These are phyloP conservation scores for Xylariales sp. DNA, from an alignment of 2,329 filamentous ascomycete genomes.

Conservation along the genomic window DNA sequence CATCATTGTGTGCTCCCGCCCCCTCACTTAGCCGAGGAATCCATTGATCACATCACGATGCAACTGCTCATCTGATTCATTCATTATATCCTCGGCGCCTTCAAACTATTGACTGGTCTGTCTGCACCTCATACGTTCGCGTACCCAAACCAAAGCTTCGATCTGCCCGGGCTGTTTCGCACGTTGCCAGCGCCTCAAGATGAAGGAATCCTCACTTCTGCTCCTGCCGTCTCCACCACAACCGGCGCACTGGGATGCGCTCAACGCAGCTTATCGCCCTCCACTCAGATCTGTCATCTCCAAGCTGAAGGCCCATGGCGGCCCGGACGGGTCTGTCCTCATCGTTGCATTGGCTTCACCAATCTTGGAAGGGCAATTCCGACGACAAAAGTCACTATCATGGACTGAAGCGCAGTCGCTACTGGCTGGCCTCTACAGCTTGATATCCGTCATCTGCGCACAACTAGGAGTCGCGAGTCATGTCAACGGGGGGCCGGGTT, in stretches of 20 bases:
- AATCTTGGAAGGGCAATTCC: slow-evolving; percentile 49
- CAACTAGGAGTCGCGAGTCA: slow-evolving; percentile 56
- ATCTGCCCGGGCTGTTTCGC: too few relatives aligned
- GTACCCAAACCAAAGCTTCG: too few relatives aligned
- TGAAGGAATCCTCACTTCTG: slow-evolving; percentile 44
- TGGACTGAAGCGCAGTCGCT: slow-evolving; percentile 71
- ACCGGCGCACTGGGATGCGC: slow-evolving; percentile 43
- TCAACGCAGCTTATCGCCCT: slow-evolving; percentile 58
- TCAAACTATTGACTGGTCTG: too few relatives aligned
- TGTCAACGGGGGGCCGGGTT: slow-evolving; percentile 54
- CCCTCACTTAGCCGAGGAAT: slow-evolving; percentile 3
- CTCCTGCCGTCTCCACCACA: slow-evolving; percentile 60
- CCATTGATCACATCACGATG: too few relatives aligned
- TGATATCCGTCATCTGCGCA: slow-evolving; percentile 69
- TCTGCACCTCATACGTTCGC: too few relatives aligned
- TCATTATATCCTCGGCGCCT: too few relatives aligned
- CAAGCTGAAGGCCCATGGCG: slow-evolving; percentile 36
- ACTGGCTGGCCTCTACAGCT: slow-evolving; percentile 71
- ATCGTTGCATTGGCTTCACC: slow-evolving; percentile 38
- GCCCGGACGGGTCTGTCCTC: slow-evolving; percentile 13
- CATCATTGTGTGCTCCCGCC: not conserved
- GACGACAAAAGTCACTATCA: slow-evolving; percentile 46
- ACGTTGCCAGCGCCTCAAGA: not conserved
- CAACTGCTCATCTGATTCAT: too few relatives aligned
- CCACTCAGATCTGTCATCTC: slow-evolving; percentile 51